phyloP scores from a whole-genome alignment of 345 rosid genomes.

The Eutrema yunnanense region DNA sequence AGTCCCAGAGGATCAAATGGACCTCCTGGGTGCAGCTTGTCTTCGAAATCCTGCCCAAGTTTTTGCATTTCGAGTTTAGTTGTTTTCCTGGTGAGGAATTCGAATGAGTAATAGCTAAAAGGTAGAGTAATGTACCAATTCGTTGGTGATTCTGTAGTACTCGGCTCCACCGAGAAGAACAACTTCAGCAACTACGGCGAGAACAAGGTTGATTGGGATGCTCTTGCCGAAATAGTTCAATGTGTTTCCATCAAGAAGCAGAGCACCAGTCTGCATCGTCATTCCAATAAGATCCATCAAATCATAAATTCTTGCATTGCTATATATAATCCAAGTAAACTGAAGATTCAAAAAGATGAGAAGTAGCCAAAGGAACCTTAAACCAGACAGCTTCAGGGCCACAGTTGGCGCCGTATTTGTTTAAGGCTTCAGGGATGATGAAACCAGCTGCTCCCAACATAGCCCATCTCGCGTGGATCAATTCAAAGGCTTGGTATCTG shows the following conservation, averaged over 20 bases:
- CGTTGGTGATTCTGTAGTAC: slow-evolving; percentile 91
- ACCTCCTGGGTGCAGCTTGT: slow-evolving; percentile 97
- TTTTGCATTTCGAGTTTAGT: not conserved
- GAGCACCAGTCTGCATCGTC: slow-evolving; percentile 78
- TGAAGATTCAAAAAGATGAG: not conserved
- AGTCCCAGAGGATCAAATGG: slow-evolving; percentile 96
- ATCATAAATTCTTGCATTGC: not conserved
- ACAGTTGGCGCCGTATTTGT: slow-evolving; percentile 96
- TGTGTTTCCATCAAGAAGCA: slow-evolving; percentile 94
- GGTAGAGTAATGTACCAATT: slow-evolving; percentile 48
- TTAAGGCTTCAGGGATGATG: slow-evolving; percentile 90
- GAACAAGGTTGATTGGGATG: slow-evolving; percentile 79
- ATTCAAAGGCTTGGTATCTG: slow-evolving; percentile 89
- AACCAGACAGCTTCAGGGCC: slow-evolving; percentile 99
- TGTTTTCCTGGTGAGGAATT: not conserved
- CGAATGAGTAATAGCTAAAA: not conserved
- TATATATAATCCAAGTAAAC: not conserved
- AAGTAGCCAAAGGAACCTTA: slow-evolving; percentile 41
- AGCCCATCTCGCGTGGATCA: slow-evolving; percentile 95
- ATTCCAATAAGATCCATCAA: not conserved
- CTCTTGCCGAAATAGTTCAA: slow-evolving; percentile 88
- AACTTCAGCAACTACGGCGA: slow-evolving; percentile 79
- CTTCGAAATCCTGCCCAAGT: slow-evolving; percentile 61
- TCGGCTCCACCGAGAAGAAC: slow-evolving; percentile 95
- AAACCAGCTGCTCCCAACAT: slow-evolving; percentile 98